Evolutionary conservation across 2,329 filamentous ascomycete species (phyloP), one percentile per base, ranked within the genome.

Genomic region (Fusarium miscanthi): DNA sequence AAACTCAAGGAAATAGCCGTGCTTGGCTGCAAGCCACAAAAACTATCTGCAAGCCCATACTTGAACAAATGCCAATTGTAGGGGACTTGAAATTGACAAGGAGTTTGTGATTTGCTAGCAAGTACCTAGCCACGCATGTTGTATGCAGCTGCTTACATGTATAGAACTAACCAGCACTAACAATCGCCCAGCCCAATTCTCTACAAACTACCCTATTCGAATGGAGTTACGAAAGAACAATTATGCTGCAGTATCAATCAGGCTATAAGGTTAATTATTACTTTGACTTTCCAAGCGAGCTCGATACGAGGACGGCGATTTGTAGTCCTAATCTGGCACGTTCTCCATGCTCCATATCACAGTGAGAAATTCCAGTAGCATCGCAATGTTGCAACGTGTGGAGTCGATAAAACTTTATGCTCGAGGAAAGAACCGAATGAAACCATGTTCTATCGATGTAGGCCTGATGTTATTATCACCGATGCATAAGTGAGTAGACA

Each of bases 81-180:
- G n/a, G 30, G 5, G 3, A 31, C 5, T 31, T 48, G 14, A 8
- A 31, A n/a, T 16, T 30, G 25, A 0, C 8, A 21, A 0, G 3
- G 27, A 16, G 14, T 6, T 23, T 49, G 4, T 0, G 8, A 0
- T 2, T 0, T 33, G 48, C 16, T 35, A 51, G 8, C 0, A 25
- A 12, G 2, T 17, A 51, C 48, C 16, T 48, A 12, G 27, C 6
- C 3, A 5, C 1, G 8, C 13, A 0, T 6, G 3, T 21, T 6
- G 9, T 21, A 0, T 3, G 9, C 1, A 0, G 8, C 21, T 2
- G 23, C 5, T 33, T 7, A 1, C 8, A 10, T 7, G 27, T 35
- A 51, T 16, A 12, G 0, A 4, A 2, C 46, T 19, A 51, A 11
- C 48, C 8, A 4, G 12, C 2, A 3, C 17, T 35, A 25, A 21